Conservation (phyloP, 192 early-diverging fungal genomes). For the Coemansia sp. region DNA sequence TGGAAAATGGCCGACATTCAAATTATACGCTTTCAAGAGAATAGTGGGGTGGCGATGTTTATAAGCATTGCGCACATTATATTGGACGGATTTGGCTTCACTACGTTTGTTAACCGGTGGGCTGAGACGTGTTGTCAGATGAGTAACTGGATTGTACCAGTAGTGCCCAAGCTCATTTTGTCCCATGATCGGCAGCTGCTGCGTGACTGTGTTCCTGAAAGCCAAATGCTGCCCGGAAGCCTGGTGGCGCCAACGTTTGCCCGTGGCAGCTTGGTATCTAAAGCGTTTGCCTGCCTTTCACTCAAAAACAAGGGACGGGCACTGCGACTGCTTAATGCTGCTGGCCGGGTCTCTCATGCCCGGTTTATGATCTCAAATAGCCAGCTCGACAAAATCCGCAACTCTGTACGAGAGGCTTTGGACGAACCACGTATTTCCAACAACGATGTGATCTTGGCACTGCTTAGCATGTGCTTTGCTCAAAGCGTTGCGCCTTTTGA, state of each 20-base stretch:
- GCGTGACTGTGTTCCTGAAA: not conserved
- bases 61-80: conserved; percentile 8
- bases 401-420: not conserved
- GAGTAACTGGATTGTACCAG: too few relatives aligned
- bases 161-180: not conserved
- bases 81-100: conserved; percentile 17
- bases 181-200: conserved; percentile 1
- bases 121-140: conserved; percentile 4
- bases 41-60: conserved; percentile 23
- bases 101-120: conserved; percentile 17
- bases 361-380: not conserved
- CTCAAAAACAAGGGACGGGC: too few relatives aligned
- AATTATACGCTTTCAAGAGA: conserved; percentile 11
- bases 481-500: not conserved
- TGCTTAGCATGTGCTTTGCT: conserved; percentile 5
- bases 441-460: conserved; percentile 15
- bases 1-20: conserved; percentile 9
- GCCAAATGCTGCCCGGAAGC: too few relatives aligned
- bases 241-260: too few relatives aligned
- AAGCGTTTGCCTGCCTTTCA: too few relatives aligned
- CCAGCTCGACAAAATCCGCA: not conserved
- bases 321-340: too few relatives aligned
- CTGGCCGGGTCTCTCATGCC: too few relatives aligned
- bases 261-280: too few relatives aligned
- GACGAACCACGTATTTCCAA: conserved; percentile 5